Evolutionary conservation across 495 filamentous ascomycete species (phyloP).

Genomic region (Aspergillus leporis): DNA sequence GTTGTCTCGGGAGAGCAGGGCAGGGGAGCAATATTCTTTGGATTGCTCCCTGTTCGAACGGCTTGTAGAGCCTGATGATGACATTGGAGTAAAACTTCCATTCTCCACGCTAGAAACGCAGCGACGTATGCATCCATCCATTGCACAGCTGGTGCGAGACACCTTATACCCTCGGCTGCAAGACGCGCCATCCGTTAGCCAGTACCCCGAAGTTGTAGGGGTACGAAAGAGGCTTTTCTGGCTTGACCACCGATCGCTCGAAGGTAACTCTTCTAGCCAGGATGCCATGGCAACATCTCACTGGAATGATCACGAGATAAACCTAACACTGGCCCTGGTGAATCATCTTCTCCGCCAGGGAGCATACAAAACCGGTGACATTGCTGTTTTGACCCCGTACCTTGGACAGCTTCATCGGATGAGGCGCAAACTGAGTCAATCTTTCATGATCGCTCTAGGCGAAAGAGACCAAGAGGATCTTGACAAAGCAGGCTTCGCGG

Average conservation of each 20-base stretch:
- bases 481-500: constrained; percentile 48
- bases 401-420: constrained; percentile 69
- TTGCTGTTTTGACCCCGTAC: constrained; percentile 80
- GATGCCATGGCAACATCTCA: constrained; percentile 56
- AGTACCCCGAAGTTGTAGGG: constrained; percentile 62
- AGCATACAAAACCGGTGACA: constrained; percentile 61
- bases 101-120: constrained; percentile 63
- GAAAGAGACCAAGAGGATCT: constrained; percentile 68
- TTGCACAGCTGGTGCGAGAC: constrained; percentile 58
- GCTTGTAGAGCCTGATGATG: constrained; percentile 45
- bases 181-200: constrained; percentile 53
- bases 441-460: constrained; percentile 63
- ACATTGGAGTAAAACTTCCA: constrained; percentile 41
- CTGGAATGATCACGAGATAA: constrained; percentile 67
- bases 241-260: constrained; percentile 64
- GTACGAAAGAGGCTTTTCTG: constrained; percentile 70
- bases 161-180: constrained; percentile 66
- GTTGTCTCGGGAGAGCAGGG: constrained; percentile 57
- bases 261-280: constrained; percentile 45
- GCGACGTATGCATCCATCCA: constrained; percentile 75
- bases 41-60: constrained; percentile 72
- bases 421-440: constrained; percentile 44
- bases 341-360: constrained; percentile 74
- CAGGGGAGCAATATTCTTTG: constrained; percentile 57
- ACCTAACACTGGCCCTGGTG: constrained; percentile 65